These are phyloP conservation scores for Talaromyces wortmannii DNA, from an alignment of 495 filamentous ascomycete genomes.

Conservation along the genomic window DNA sequence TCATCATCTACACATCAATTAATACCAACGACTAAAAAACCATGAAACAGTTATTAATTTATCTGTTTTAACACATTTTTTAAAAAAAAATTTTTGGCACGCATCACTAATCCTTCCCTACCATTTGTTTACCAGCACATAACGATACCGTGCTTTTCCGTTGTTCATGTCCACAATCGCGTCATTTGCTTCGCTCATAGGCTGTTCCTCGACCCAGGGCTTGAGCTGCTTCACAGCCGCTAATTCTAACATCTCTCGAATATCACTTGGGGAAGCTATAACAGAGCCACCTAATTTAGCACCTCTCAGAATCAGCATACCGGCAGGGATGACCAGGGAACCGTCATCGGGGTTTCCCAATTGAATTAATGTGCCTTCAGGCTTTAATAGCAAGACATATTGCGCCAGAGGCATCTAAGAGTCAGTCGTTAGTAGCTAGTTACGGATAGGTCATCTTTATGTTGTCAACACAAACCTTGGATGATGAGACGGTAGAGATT, in stretches of 20 bases:
- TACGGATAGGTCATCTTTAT: conserved; percentile 61
- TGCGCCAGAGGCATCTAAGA: conserved; percentile 58
- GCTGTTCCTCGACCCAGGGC: conserved; percentile 64
- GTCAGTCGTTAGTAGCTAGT: conserved; percentile 56
- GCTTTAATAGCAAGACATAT: conserved; percentile 63
- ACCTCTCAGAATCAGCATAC: conserved; percentile 62
- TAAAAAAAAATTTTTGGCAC: too few relatives aligned
- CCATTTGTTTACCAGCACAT: conserved; percentile 59
- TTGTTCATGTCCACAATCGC: conserved; percentile 62
- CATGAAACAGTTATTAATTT: too few relatives aligned
- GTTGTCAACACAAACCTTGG: conserved; percentile 50
- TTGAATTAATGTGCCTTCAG: conserved; percentile 71
- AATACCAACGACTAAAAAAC: too few relatives aligned
- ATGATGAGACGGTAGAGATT: conserved; percentile 66
- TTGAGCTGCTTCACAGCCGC: conserved; percentile 68
- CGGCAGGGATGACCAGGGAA: conserved; percentile 28
- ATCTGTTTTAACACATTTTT: too few relatives aligned
- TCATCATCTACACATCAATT: too few relatives aligned
- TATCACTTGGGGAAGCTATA: conserved; percentile 48
- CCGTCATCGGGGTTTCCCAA: conserved; percentile 59
- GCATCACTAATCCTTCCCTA: not conserved
- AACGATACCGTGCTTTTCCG: conserved; percentile 69
- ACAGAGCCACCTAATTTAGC: conserved; percentile 64
- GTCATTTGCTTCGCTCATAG: conserved; percentile 63
- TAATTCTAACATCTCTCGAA: conserved; percentile 65